Evolutionary conservation across 1,284 basidiomycete species (phyloP), one percentile per base, ranked within the genome.

Genomic region (Malassezia slooffiae): DNA sequence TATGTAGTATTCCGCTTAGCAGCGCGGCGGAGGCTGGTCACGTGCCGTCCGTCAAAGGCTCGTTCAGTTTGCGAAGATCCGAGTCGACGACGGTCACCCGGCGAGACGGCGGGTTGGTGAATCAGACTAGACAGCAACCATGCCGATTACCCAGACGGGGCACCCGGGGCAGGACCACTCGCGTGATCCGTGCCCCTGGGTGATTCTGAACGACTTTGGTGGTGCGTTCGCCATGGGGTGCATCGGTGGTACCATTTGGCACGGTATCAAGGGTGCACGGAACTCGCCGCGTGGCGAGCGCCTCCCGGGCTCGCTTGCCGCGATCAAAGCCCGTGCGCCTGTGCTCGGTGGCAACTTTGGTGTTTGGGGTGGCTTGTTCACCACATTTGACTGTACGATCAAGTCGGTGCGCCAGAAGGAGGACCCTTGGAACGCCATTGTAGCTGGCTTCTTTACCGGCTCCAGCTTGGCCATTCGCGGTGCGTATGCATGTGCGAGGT

Each of bases 351-450:
- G 90, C 22, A 93, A 95, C 75, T 95, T 95, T 70, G 90, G 90
- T 65, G 82, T 95, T 15, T 96, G 90, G 90, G 91, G 91, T 70
- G 72, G 70, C 9, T 62, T 72, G 44, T 72, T 72, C 45, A 91
- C 86, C 26, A 84, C 87, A 19, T 99, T 90, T 62, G 93, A 97
- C 72, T 99, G 93, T 72, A 87, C 88, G 1, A 85, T 97, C 54
- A 96, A 97, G 73, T 89, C 89, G 9, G 85, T 65, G 15, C 49
- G 93, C 67, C 91, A 97, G 75, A 97, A 97, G 72, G 93, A 99
- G 73, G 93, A 99, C 72, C 85, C 90, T 39, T 97, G 90, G 89
- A 99, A 99, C 71, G 89, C 89, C 31, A 96, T 99, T 67, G 84
- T 93, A 44, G 88, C 91, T 34, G 91, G 93, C 32, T 97, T 97